A percentile compares a stretch with the other conserved stretches of the same genome.
These are phyloP conservation scores for Hypoxylon sp. DNA, from an alignment of 2,329 filamentous ascomycete genomes.

Conservation along the genomic window DNA sequence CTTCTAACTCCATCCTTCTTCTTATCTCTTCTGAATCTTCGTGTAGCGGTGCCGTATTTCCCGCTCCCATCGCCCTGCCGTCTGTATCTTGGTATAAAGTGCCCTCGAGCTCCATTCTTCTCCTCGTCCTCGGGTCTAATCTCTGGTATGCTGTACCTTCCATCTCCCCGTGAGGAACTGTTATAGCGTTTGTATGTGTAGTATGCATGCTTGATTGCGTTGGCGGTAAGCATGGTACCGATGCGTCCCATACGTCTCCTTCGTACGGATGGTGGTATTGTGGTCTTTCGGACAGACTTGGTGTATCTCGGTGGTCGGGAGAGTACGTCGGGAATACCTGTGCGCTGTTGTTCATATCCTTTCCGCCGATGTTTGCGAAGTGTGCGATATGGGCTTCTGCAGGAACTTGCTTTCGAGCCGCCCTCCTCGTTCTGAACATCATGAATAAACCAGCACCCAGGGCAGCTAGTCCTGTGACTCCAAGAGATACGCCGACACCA, in stretches of 20 bases:
- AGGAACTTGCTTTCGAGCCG: constrained; percentile 3
- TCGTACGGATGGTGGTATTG: constrained; percentile 31
- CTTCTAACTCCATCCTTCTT: constrained; percentile 42
- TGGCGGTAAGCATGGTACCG: constrained; percentile 17
- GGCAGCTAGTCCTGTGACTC: constrained; percentile 43
- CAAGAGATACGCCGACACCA: constrained; percentile 42
- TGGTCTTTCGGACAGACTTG: constrained; percentile 25
- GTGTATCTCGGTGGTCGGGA: constrained; percentile 23
- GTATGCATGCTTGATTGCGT: constrained; percentile 21
- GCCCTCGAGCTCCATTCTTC: constrained; percentile 35
- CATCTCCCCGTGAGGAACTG: constrained; percentile 44
- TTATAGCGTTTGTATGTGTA: constrained; percentile 31
- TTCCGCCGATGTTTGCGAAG: constrained; percentile 26
- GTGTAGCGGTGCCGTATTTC: not conserved
- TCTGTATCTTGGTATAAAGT: constrained; percentile 19
- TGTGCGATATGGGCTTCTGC: constrained; percentile 21
- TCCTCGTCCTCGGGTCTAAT: constrained; percentile 28
- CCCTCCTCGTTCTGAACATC: constrained; percentile 41
- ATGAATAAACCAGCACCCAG: constrained; percentile 43
- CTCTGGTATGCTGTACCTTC: constrained; percentile 28
- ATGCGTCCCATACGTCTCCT: constrained; percentile 29
- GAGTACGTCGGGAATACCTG: constrained; percentile 32
- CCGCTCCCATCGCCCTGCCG: constrained; percentile 16
- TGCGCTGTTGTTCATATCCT: constrained; percentile 26
- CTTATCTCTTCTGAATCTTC: constrained; percentile 23